Base-by-base conservation (phyloP, 2,329 filamentous ascomycete genomes). In the Chrysoporthe austroafricana region DNA sequence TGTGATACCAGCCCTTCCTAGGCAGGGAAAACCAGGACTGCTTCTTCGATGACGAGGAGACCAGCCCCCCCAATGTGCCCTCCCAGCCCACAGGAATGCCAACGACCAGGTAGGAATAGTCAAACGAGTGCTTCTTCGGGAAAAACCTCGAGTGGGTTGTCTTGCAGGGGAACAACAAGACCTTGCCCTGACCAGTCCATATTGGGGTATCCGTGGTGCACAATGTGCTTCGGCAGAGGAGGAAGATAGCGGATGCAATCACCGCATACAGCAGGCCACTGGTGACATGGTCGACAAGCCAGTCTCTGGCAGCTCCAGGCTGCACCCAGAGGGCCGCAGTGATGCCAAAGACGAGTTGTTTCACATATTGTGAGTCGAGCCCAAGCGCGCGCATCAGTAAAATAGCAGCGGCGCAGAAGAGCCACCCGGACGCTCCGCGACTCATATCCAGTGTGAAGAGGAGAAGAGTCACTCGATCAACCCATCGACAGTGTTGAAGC, bases 21-120 rank as follows among this genome's bases (percentile, higher is more conserved):
- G 68, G 59, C 18, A 32, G 26, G 21, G 66, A 66, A 32, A 21
- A 63, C 68, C 62, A 70, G 34, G 68, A 56, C 63, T 63, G 67
- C 9, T 71, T 73, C 62, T 70, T 66, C 2, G 76, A 69, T 32
- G 75, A 76, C 7, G 78, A 77, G 1, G 89, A 90, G 44, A 92
- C 74, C 70, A 90, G 80, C 11, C 83, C 83, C 58, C 83, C 84
- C n/a, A 81, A 78, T 54, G 79, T 79, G 6, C 88, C 89, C 62
- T 80, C 79, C 76, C 86, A 88, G n/a, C 85, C 85, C 34, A 93
- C 83, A 0, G 90, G 91, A 52, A 91, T 82, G 0, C 91, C 90
- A 36, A 89, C 87, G 58, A 89, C 82, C 1, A 94, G 83, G 75
- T 93, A 93, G 0, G 89, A 88, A 74, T 93, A 92, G 0, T 81